Evolutionary conservation across 2,329 filamentous ascomycete species (phyloP).

Genomic region (Botryotinia calthae): DNA sequence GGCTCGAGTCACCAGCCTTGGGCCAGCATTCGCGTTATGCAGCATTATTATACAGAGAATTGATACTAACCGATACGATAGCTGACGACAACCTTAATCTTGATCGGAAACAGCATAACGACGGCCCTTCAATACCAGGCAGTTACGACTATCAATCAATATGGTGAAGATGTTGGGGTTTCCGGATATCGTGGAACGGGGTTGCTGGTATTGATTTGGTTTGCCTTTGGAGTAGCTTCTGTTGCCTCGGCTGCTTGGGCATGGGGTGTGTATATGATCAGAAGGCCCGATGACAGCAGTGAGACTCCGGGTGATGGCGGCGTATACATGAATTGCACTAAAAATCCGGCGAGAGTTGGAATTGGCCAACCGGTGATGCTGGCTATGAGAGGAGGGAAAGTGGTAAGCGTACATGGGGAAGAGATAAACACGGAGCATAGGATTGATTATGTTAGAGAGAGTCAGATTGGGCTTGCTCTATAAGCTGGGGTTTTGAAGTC

Average conservation of each 20-base stretch:
- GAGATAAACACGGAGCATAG: no score
- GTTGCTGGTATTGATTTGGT: not conserved
- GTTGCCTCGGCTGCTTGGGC: not conserved
- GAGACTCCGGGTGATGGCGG: not conserved
- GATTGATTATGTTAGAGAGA: not conserved
- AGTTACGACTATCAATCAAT: not conserved
- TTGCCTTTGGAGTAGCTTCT: slow-evolving; percentile 3
- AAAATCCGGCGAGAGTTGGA: no score
- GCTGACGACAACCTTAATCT: not conserved
- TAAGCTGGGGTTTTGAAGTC: not conserved
- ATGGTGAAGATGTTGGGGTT: not conserved
- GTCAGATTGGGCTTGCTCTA: not conserved
- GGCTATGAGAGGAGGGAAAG: not conserved
- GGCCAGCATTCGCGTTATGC: not conserved
- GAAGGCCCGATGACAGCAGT: not conserved
- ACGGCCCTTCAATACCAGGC: not conserved
- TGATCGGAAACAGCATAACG: not conserved
- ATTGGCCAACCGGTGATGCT: not conserved
- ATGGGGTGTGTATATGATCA: not conserved
- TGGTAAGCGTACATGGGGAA: not conserved
- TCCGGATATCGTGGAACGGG: not conserved
- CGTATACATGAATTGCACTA: not conserved
- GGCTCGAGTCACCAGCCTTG: not conserved
- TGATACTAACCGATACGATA: not conserved
- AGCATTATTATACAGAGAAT: not conserved